Evolutionary conservation across 306 rosid genomes (phyloP), one percentile per base, ranked within the genome.

Genomic region (Cucurbita moschata): DNA sequence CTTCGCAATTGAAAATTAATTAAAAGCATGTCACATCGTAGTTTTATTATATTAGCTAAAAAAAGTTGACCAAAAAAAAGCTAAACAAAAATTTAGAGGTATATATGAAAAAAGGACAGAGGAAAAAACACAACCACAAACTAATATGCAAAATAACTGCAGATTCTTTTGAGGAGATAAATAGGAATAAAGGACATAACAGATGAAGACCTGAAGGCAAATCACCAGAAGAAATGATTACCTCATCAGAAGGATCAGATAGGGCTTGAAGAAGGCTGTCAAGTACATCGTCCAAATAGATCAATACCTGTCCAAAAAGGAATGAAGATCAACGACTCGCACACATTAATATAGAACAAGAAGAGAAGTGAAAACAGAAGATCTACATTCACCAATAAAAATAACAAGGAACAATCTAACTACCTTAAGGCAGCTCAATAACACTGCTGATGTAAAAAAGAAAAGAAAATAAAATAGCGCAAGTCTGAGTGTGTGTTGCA

Each of bases 231-330:
- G 16, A 73, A 73, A 68, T 44, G 50, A 63, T 78, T 85, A 95
- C 99, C 92, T 85, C 81, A 71, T 95, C 96, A 42, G 96, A 89
- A 58, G 93, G 79, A 86, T 95, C 99, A 30, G 99, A 95, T 66
- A 95, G 90, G 30, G 93, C 96, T 81, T 78, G 80, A 75, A 95
- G 90, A 80, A 95, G 89, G 75, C 92, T 85, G 52, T 87, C 90
- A 72, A 95, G 85, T 88, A 91, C 79, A 82, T 91, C 97, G 71
- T 83, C 61, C 86, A 91, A 85, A 79, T 14, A 91, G 71, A 77
- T 78, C 78, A 95, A 85, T 74, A 89, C 96, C 99, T 95, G 96
- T 81, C 80, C 38, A 72, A 72, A 57, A 51, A 62, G 23, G 35
- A 46, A 60, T 47, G 78, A 78, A 72, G 66, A 73, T 50, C 44